phyloP scores from a whole-genome alignment of 2,329 filamentous ascomycete species.

The Neopestalotiopsis sp. region DNA sequence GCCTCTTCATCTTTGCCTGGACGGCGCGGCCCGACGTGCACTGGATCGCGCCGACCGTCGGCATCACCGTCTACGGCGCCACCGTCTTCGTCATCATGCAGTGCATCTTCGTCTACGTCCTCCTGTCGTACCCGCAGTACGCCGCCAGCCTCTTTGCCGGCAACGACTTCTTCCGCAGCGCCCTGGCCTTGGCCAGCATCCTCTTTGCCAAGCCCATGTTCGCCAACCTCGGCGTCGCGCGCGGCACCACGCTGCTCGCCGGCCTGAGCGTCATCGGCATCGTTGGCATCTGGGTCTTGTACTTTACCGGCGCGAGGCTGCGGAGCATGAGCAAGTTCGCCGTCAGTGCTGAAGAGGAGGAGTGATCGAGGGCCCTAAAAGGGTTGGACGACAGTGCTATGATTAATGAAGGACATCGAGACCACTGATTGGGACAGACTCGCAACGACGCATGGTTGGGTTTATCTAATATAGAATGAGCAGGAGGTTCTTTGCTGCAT shows the following conservation, averaged over 20 bases:
- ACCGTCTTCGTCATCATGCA: slow-evolving; percentile 61
- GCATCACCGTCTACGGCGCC: slow-evolving; percentile 59
- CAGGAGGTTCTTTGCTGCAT: background rate
- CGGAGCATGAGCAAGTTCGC: slow-evolving; percentile 64
- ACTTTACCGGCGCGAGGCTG: slow-evolving; percentile 59
- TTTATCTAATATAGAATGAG: background rate
- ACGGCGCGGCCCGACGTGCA: slow-evolving; percentile 55
- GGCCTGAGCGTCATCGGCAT: slow-evolving; percentile 59
- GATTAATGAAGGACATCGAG: background rate
- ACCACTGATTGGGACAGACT: background rate
- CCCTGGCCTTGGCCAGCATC: slow-evolving; percentile 64
- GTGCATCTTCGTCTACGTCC: slow-evolving; percentile 65
- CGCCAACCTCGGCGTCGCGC: slow-evolving; percentile 61
- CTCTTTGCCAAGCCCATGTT: slow-evolving; percentile 66
- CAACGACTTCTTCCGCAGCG: slow-evolving; percentile 63
- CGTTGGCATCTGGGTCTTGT: slow-evolving; percentile 64
- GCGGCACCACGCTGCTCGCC: slow-evolving; percentile 61
- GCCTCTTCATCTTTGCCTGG: slow-evolving; percentile 68
- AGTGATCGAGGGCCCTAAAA: background rate
- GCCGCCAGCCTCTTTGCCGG: slow-evolving; percentile 64
- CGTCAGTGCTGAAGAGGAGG: slow-evolving; percentile 30
- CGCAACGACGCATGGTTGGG: background rate
- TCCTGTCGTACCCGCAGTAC: slow-evolving; percentile 59
- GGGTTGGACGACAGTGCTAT: background rate
- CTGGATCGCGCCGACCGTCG: slow-evolving; percentile 62